A percentile compares a stretch with the other conserved stretches of the same genome.
phyloP scores from a whole-genome alignment of 2,329 filamentous ascomycete genomes.

The Epichloe glyceriae region DNA sequence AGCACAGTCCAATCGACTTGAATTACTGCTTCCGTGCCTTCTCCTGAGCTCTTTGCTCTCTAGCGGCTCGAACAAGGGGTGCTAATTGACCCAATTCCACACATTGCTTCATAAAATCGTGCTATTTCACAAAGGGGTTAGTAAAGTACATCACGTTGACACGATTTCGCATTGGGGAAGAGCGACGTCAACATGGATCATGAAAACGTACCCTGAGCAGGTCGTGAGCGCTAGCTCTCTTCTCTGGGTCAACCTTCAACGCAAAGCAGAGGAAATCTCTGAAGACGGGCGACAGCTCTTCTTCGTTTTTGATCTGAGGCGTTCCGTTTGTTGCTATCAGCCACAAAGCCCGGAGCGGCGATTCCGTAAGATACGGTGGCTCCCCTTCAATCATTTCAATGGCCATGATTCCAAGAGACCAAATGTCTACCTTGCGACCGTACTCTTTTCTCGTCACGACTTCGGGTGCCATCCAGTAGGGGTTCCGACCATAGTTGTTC shows the following conservation, averaged over 20 bases:
- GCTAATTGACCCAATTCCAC: conserved; percentile 65
- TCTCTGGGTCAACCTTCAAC: conserved; percentile 92
- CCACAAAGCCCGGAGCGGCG: conserved; percentile 82
- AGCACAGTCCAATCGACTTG: not conserved
- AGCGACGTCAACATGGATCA: not conserved
- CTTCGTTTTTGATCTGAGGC: conserved; percentile 85
- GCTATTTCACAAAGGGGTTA: conserved; percentile 31
- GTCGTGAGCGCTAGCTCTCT: conserved; percentile 89
- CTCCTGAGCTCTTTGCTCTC: conserved; percentile 75
- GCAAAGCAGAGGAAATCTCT: conserved; percentile 86
- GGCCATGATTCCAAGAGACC: conserved; percentile 97
- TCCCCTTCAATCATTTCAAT: conserved; percentile 99
- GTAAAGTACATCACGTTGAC: not conserved
- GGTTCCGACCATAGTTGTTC: conserved; percentile 97
- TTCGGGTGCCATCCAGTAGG: conserved; percentile 99
- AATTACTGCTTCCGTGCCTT: conserved; percentile 50
- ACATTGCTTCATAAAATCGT: conserved; percentile 68
- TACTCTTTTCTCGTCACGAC: conserved; percentile 97
- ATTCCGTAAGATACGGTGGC: conserved; percentile 91
- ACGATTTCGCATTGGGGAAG: too few relatives aligned
- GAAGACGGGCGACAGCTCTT: conserved; percentile 69
- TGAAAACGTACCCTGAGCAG: conserved; percentile 61
- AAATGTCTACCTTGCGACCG: conserved; percentile 95
- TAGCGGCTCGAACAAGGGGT: conserved; percentile 74
- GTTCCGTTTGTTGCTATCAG: conserved; percentile 96